Evolutionary conservation across 1,139 yeast species (phyloP), one percentile per base, ranked within the genome.

Genomic region (Blastobotrys aristatus): DNA sequence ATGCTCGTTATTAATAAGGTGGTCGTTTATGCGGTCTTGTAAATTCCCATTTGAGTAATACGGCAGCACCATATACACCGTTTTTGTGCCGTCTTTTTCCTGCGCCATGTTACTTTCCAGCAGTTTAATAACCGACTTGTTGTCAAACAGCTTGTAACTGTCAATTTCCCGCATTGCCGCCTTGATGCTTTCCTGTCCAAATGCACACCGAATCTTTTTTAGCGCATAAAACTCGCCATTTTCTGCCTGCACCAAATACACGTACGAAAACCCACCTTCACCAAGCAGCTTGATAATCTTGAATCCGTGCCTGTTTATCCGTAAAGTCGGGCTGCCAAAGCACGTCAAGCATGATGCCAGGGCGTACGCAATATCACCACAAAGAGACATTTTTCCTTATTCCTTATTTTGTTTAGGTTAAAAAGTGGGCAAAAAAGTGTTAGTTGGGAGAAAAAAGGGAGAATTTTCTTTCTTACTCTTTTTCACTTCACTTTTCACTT

Each of bases 241-340:
- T 20, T 58, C 64, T 30, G 79, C 74, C 56, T 75, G 73, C 7
- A 88, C 96, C 32, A 88, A 70, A 60, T 90, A 90, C n/a, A 88
- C 95, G 59, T 84, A 88, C 1, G 95, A 82, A 61, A 85, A 85
- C 5, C 95, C 95, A 1, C 96, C 95, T 67, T 89, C 97, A 8
- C 96, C 96, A 5, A 90, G 68, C 20, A 90, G 73, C 52, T 79
- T 76, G 44, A 80, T 68, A n/a, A 90, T 83, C 41, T 58, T 57
- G 55, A 67, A 66, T 46, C 59, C 57, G 33, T 65, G 63, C 31
- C 66, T 54, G 53, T 68, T 67, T 38, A 71, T 59, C 29, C 56
- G 53, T 17, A 70, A 57, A 18, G 61, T 55, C 4, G 74, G 73
- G 13, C 63, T 54, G 45, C 64, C 66, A 48, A 67, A 66, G 49